phyloP scores from a whole-genome alignment of 163 green algal species.

The Scenedesmus sp. region DNA sequence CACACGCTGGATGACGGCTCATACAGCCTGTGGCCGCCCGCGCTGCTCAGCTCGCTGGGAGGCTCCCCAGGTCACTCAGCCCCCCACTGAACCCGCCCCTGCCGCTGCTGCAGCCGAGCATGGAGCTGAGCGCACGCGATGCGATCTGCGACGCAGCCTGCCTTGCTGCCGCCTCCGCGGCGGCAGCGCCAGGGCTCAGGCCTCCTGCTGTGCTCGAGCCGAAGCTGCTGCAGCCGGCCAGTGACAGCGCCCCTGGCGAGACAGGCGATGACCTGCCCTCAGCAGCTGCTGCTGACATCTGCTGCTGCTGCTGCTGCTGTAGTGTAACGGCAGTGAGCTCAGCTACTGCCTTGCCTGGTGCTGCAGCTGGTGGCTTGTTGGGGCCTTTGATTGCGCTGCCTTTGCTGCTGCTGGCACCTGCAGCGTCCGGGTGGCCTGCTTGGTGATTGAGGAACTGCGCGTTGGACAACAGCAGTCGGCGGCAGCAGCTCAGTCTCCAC shows the following conservation, averaged over 20 bases:
- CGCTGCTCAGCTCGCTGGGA: not conserved
- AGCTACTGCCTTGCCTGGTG: not conserved
- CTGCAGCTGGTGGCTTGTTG: not conserved
- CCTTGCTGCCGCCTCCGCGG: not conserved
- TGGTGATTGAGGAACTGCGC: not conserved
- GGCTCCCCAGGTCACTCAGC: not conserved
- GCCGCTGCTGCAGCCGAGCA: not conserved
- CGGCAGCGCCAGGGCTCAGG: not conserved
- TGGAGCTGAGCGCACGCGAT: not conserved
- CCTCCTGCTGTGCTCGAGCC: not conserved
- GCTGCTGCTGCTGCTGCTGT: slow-evolving; percentile 24
- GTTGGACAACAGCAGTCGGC: not conserved
- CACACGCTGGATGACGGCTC: not conserved
- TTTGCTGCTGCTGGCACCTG: slow-evolving; percentile 13
- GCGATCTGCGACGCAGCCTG: not conserved
- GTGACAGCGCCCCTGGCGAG: not conserved
- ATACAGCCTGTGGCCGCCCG: not conserved
- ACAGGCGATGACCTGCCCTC: not conserved
- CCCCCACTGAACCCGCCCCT: not conserved
- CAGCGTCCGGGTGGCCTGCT: not conserved
- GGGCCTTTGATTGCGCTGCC: not conserved
- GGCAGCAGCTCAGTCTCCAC: not conserved
- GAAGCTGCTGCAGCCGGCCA: not conserved
- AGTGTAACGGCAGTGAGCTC: not conserved
- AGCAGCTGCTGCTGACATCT: not conserved